phyloP scores from a whole-genome alignment of 2,329 filamentous ascomycete species.

The Mycosphaerella sp. region DNA sequence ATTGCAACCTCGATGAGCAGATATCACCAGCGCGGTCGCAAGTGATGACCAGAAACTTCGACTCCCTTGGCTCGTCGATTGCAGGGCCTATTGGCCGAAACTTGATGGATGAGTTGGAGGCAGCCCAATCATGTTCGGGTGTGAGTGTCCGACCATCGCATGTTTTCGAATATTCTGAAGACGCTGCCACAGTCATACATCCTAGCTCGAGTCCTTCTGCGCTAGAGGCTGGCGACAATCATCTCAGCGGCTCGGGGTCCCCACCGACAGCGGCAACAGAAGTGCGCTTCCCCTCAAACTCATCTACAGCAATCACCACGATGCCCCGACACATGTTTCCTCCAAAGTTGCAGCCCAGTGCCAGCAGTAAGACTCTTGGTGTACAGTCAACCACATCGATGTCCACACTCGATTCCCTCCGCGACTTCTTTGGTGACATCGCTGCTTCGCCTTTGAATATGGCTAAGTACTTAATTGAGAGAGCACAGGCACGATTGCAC shows the following conservation, averaged over 20 bases:
- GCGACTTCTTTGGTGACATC: conserved; percentile 26
- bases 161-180: not conserved
- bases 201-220: conserved; percentile 11
- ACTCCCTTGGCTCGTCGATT: conserved; percentile 22
- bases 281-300: conserved; percentile 8
- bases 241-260: not conserved
- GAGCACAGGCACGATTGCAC: conserved; percentile 26
- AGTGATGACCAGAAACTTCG: conserved; percentile 20
- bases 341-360: not conserved
- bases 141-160: not conserved
- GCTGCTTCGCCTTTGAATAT: conserved; percentile 27
- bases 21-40: not conserved
- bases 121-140: conserved; percentile 16
- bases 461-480: conserved; percentile 29
- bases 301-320: conserved; percentile 9
- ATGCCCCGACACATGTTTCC: not conserved
- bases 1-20: conserved; percentile 2
- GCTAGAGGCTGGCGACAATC: conserved; percentile 3
- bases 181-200: conserved; percentile 2
- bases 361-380: conserved; percentile 15
- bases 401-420: conserved; percentile 23
- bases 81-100: conserved; percentile 25
- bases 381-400: conserved; percentile 7
- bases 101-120: conserved; percentile 32
- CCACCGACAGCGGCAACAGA: not conserved